Evolutionary conservation across 768 basidiomycete species (phyloP).

Genomic region (Lactarius hatsudake): DNA sequence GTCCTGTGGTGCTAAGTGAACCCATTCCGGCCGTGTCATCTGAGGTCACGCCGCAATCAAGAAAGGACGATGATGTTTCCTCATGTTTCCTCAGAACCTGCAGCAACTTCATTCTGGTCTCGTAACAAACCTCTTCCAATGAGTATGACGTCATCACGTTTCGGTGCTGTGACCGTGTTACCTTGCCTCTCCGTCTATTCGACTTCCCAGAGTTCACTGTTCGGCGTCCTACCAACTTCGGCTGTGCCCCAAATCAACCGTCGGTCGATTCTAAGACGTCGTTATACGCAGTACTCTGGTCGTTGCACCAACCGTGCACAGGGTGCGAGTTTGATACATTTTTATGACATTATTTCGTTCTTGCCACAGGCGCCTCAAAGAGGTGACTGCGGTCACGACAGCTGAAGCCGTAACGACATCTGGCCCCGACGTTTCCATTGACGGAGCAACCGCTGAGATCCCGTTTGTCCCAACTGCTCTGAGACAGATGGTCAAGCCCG

Average conservation of each 20-base stretch:
- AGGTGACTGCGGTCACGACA: slow-evolving; percentile 5
- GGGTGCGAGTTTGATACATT: slow-evolving; percentile 33
- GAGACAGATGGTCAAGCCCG: slow-evolving; percentile 39
- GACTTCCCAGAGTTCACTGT: slow-evolving; percentile 43
- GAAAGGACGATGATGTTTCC: slow-evolving; percentile 8
- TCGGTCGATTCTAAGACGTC: slow-evolving; percentile 47
- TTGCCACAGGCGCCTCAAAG: slow-evolving; percentile 4
- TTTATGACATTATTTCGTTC: background rate
- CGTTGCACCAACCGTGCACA: slow-evolving; percentile 53
- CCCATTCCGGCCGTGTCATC: background rate
- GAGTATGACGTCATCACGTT: slow-evolving; percentile 27
- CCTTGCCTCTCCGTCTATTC: slow-evolving; percentile 27
- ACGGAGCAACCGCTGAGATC: slow-evolving; percentile 60
- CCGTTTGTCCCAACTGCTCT: slow-evolving; percentile 72
- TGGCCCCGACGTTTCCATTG: slow-evolving; percentile 11
- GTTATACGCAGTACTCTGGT: slow-evolving; percentile 63
- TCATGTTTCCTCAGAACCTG: slow-evolving; percentile 1
- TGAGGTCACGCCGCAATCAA: background rate
- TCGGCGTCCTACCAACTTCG: slow-evolving; percentile 30
- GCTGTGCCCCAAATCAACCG: background rate
- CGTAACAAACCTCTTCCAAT: background rate
- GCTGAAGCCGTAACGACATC: slow-evolving; percentile 20
- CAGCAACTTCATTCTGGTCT: slow-evolving; percentile 15
- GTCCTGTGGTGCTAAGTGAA: background rate
- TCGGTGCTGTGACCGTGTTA: slow-evolving; percentile 18